Conservation (phyloP, 345 rosid genomes). For the Heritiera fomes region DNA sequence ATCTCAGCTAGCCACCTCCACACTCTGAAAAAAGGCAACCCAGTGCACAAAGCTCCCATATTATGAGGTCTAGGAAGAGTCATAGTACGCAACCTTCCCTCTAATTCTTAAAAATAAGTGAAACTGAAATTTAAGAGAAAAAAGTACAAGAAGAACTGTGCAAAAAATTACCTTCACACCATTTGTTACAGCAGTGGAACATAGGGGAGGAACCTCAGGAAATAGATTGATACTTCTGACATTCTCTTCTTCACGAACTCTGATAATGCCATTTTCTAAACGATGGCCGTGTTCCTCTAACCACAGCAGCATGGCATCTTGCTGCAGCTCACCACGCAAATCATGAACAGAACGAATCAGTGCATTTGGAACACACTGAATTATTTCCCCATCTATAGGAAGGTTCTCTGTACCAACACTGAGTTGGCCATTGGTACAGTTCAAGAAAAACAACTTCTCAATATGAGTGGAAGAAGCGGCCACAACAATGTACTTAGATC, state of each 20-base stretch:
- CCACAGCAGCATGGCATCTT: slow-evolving; percentile 90
- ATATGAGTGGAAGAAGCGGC: slow-evolving; percentile 47
- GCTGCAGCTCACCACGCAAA: slow-evolving; percentile 42
- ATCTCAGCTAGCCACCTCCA: neutral
- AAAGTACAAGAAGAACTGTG: neutral
- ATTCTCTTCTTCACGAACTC: slow-evolving; percentile 39
- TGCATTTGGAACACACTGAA: slow-evolving; percentile 76
- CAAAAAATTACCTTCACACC: slow-evolving; percentile 64
- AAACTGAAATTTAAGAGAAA: neutral
- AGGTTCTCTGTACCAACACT: slow-evolving; percentile 59
- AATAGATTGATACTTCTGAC: slow-evolving; percentile 58
- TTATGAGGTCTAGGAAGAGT: too few species aligned
- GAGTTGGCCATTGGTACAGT: slow-evolving; percentile 72
- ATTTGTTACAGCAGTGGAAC: slow-evolving; percentile 72
- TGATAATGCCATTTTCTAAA: slow-evolving; percentile 60
- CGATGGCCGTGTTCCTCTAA: slow-evolving; percentile 82
- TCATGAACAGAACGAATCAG: slow-evolving; percentile 57
- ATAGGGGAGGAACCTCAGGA: slow-evolving; percentile 74
- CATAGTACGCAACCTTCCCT: too few species aligned
- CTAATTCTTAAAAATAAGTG: neutral
- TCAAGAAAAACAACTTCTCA: slow-evolving; percentile 68
- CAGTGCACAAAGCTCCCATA: too few species aligned
- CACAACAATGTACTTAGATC: slow-evolving; percentile 47
- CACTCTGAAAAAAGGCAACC: too few species aligned
- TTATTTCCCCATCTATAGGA: slow-evolving; percentile 46